phyloP scores from a whole-genome alignment of 2,329 filamentous ascomycete species.

The Fusarium drepaniforme region DNA sequence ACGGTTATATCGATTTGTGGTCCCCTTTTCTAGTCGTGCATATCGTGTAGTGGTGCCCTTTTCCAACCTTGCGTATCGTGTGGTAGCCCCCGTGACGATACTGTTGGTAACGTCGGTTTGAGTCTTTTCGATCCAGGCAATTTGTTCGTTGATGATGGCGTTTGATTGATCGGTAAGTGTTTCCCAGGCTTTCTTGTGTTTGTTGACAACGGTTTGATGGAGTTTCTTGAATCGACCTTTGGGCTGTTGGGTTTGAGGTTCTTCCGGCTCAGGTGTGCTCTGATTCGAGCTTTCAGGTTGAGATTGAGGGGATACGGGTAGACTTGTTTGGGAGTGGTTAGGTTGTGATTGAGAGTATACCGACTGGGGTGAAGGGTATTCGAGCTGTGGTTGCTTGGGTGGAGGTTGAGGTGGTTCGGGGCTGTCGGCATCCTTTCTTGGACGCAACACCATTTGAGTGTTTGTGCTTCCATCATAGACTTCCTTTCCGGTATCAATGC shows the following conservation, averaged over 20 bases:
- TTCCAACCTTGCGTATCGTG: neutral
- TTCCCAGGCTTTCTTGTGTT: slow-evolving; percentile 30
- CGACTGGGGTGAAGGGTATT: neutral
- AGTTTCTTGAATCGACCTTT: slow-evolving; percentile 17
- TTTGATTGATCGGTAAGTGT: slow-evolving; percentile 19
- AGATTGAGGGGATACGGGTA: neutral
- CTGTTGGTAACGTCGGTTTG: neutral
- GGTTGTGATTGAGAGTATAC: neutral
- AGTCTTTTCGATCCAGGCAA: neutral
- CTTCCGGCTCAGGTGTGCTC: neutral
- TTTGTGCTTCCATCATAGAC: neutral
- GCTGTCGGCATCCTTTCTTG: neutral
- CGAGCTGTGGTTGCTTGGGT: neutral
- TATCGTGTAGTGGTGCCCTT: neutral
- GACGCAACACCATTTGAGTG: neutral
- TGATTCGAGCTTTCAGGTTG: neutral
- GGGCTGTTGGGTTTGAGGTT: neutral
- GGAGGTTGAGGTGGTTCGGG: neutral
- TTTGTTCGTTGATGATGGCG: slow-evolving; percentile 12
- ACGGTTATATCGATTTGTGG: neutral
- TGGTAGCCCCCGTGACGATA: neutral
- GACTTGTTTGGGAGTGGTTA: neutral
- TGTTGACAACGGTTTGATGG: slow-evolving; percentile 27
- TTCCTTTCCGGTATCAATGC: slow-evolving; percentile 19
- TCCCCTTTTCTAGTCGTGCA: slow-evolving; percentile 7